Conservation (phyloP, 345 rosid species). For the Ricinus communis region DNA sequence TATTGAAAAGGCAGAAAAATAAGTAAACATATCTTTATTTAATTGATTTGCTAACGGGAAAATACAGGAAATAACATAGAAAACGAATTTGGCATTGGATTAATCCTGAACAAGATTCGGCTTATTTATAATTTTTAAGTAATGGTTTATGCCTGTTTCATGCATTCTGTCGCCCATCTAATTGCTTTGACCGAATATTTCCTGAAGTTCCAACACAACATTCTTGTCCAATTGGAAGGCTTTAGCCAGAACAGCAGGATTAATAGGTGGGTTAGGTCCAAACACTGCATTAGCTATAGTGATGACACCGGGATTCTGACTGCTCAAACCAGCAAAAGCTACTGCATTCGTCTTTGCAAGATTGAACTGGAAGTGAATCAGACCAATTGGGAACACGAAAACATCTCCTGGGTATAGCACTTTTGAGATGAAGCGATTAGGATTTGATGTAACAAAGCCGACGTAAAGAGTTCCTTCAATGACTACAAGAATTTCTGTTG, state of each 20-base stretch:
- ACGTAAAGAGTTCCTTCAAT: slow-evolving; percentile 10
- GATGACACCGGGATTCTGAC: slow-evolving; percentile 18
- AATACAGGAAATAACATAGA: too few species aligned
- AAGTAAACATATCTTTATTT: too few species aligned
- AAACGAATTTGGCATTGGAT: too few species aligned
- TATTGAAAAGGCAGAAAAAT: too few species aligned
- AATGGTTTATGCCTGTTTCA: background rate
- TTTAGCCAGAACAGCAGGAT: slow-evolving; percentile 5
- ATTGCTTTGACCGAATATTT: background rate
- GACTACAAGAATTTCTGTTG: slow-evolving; percentile 13
- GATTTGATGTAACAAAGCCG: slow-evolving; percentile 14
- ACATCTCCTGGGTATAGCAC: slow-evolving; percentile 14
- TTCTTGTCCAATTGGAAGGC: slow-evolving; percentile 1
- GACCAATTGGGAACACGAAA: slow-evolving; percentile 19
- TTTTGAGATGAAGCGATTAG: slow-evolving; percentile 4
- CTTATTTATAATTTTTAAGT: too few species aligned
- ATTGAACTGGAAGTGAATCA: slow-evolving; percentile 19
- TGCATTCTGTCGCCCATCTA: too few species aligned
- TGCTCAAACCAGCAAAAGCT: slow-evolving; percentile 15
- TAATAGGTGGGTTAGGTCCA: slow-evolving; percentile 4
- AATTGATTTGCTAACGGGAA: too few species aligned
- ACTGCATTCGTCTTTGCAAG: background rate
- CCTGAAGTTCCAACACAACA: background rate
- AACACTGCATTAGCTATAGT: slow-evolving; percentile 8
- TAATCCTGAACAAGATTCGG: too few species aligned